Evolutionary conservation across 495 filamentous ascomycete genomes (phyloP), one percentile per base, ranked within the genome.

Genomic region (Neurospora sp.): DNA sequence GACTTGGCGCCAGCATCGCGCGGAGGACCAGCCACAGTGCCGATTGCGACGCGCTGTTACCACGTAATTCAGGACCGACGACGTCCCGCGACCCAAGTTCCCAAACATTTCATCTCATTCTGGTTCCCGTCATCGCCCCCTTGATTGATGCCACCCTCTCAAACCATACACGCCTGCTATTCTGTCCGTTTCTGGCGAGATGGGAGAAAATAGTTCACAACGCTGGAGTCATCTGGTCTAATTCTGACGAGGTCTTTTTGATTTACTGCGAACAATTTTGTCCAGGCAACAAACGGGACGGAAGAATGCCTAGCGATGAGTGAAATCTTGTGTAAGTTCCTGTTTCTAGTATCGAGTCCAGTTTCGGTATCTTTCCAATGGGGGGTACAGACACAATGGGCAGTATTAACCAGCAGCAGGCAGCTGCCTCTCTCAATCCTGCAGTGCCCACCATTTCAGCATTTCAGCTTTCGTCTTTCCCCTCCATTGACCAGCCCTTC

Each of bases 1-100:
- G 79, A 79, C 76, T 70, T 78, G 75, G 79, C 78, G 79, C 72
- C 73, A 78, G 48, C 75, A 72, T 77, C 79, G 79, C 79, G 78
- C 53, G 14, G 53, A 65, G 71, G 71, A 70, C 44, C 65, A 68
- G 73, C 44, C 71, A 74, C 75, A 74, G 74, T 72, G 75, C 35
- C 69, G 71, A 76, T 71, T 77, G 48, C 70, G 77, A 79, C 78
- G 77, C 78, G 77, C 72, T 71, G 74, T 72, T 70, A 75, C 70
- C 74, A 74, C 72, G 39, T 48, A 37, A 39, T 44, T 74, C 72
- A 61, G 53, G 12, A 61, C 53, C n/a, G n/a, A n/a, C 12, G 6
- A 61, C 53, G 53, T 61, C 53, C 53, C 53, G 53, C 53, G 53
- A 8, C 12, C 53, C 53, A 65, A 65, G 14, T 18, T 65, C 53